Conservation (phyloP, 2,329 filamentous ascomycete species). For the Fusarium cyanostomum region DNA sequence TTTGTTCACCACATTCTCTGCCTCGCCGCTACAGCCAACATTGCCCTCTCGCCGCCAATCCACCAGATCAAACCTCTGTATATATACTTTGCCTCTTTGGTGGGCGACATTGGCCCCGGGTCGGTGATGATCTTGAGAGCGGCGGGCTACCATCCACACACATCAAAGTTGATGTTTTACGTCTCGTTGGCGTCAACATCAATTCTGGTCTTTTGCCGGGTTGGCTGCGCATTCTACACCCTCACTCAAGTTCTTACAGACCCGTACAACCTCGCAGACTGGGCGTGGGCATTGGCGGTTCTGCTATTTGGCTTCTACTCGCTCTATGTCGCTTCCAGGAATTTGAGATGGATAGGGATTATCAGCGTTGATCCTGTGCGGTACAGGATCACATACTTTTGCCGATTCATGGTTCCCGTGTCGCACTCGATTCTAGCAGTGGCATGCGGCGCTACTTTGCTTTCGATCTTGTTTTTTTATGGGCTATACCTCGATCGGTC, state of each 20-base stretch:
- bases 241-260: slow-evolving; percentile 31
- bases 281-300: slow-evolving; percentile 33
- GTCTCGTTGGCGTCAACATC: slow-evolving; percentile 24
- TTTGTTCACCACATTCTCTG: slow-evolving; percentile 42
- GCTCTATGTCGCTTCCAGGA: slow-evolving; percentile 14
- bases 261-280: slow-evolving; percentile 34
- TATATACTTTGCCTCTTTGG: slow-evolving; percentile 39
- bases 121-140: slow-evolving; percentile 33
- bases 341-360: slow-evolving; percentile 30
- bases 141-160: slow-evolving; percentile 20
- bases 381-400: slow-evolving; percentile 18
- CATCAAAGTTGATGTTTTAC: slow-evolving; percentile 26
- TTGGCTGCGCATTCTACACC: slow-evolving; percentile 28
- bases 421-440: slow-evolving; percentile 32
- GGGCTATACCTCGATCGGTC: slow-evolving; percentile 26
- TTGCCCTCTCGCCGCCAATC: slow-evolving; percentile 31
- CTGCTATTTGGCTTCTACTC: slow-evolving; percentile 39
- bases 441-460: slow-evolving; percentile 18
- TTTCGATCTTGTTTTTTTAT: slow-evolving; percentile 32
- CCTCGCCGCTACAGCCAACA: slow-evolving; percentile 33
- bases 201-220: slow-evolving; percentile 23
- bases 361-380: slow-evolving; percentile 16
- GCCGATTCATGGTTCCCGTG: slow-evolving; percentile 14
- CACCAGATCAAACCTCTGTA: slow-evolving; percentile 43
- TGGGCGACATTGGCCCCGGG: slow-evolving; percentile 37